phyloP scores from a whole-genome alignment of 1,139 yeast genomes.

The Suhomyces maxii region DNA sequence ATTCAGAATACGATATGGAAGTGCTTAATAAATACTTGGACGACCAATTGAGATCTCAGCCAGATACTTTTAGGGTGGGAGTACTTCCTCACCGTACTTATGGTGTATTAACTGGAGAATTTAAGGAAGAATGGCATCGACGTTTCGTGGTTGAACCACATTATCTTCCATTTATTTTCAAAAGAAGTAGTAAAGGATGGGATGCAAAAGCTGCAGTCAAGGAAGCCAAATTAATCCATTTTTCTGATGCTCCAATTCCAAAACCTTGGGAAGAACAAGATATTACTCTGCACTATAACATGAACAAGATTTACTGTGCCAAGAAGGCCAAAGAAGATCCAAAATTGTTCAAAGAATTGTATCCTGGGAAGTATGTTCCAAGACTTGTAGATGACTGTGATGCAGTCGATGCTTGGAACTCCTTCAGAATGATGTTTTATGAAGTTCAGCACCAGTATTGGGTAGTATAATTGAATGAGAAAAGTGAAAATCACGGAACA shows the following conservation, averaged over 20 bases:
- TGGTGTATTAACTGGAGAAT: conserved; percentile 52
- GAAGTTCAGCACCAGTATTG: conserved; percentile 9
- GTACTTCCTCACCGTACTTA: conserved; percentile 48
- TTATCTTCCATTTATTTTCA: conserved; percentile 29
- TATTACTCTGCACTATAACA: conserved; percentile 21
- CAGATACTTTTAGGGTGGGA: conserved; percentile 27
- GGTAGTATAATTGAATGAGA: conserved; percentile 3
- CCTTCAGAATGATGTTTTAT: conserved; percentile 9
- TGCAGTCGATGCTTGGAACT: conserved; percentile 33
- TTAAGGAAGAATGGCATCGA: conserved; percentile 31
- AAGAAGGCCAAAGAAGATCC: conserved; percentile 13
- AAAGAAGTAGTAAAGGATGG: conserved; percentile 28
- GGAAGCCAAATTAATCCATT: conserved; percentile 35
- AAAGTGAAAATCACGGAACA: too few relatives aligned
- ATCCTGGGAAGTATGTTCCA: conserved; percentile 29
- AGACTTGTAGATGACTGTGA: conserved; percentile 35
- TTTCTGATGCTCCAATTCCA: conserved; percentile 48
- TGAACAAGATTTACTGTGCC: conserved; percentile 27
- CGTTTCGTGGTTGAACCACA: conserved; percentile 33
- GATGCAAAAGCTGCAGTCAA: conserved; percentile 22
- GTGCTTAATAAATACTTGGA: conserved; percentile 39
- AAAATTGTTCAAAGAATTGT: conserved; percentile 17
- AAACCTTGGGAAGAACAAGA: conserved; percentile 43
- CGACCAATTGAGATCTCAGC: conserved; percentile 14
- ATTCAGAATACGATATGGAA: conserved; percentile 51